Evolutionary conservation across 148 eudicot species (phyloP).

Genomic region (Heliosperma pusillum): DNA sequence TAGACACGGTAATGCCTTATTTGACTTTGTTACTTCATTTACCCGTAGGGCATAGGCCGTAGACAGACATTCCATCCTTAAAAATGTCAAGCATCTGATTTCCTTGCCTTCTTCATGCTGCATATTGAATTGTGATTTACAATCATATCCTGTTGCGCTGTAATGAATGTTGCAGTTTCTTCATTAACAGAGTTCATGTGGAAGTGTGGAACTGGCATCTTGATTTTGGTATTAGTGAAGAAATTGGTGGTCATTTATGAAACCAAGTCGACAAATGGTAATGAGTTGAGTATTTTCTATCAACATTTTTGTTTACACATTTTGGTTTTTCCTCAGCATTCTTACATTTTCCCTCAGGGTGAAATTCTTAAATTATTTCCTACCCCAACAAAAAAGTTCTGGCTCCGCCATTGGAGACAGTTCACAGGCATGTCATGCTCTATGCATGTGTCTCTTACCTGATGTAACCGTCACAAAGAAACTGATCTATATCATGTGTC

Average conservation of each 20-base stretch:
- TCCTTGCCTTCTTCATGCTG: too few species aligned
- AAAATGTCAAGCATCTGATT: too few species aligned
- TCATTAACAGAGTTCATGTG: neutral
- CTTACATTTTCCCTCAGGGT: neutral
- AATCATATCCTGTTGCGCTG: neutral
- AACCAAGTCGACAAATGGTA: neutral
- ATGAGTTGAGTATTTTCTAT: neutral
- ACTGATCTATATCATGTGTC: neutral
- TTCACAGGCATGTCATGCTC: neutral
- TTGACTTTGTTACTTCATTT: too few species aligned
- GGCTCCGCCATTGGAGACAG: neutral
- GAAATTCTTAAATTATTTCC: neutral
- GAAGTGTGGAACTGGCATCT: too few species aligned
- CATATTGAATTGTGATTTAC: too few species aligned
- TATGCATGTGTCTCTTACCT: constrained; percentile 1
- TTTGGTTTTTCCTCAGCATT: neutral
- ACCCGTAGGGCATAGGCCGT: too few species aligned
- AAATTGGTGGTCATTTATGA: too few species aligned
- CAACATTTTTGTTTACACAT: neutral
- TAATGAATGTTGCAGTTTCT: neutral
- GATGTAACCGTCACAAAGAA: neutral
- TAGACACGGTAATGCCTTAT: too few species aligned
- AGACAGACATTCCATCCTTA: too few species aligned
- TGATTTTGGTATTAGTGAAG: too few species aligned
- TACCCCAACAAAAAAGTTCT: neutral